These are phyloP conservation scores for Rubroboletus pulcherrimus DNA, from an alignment of 768 basidiomycete genomes.

Conservation along the genomic window DNA sequence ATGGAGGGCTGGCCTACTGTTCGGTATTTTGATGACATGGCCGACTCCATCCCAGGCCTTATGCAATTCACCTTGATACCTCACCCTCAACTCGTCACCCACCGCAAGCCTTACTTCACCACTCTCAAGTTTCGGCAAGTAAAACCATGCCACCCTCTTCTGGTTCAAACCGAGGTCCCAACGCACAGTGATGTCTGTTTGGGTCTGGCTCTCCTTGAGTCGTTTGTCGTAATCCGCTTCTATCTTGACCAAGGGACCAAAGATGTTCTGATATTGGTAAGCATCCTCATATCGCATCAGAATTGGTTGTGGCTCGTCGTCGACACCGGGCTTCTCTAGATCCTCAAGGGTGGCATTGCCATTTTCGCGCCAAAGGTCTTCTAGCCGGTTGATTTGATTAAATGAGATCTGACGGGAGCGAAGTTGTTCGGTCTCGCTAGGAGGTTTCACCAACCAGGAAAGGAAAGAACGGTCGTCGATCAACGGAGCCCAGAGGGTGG, in stretches of 20 bases:
- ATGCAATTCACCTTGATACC: constrained; percentile 85
- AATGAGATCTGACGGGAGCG: constrained; percentile 97
- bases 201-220: constrained; percentile 97
- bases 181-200: constrained; percentile 91
- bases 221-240: constrained; percentile 99
- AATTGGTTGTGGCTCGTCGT: constrained; percentile 95
- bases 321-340: constrained; percentile 94
- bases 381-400: constrained; percentile 93
- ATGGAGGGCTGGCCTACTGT: constrained; percentile 59
- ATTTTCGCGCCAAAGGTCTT: constrained; percentile 97
- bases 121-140: constrained; percentile 93
- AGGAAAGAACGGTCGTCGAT: constrained; percentile 98
- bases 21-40: constrained; percentile 98
- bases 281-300: constrained; percentile 93
- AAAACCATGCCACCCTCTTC: constrained; percentile 98
- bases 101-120: constrained; percentile 96
- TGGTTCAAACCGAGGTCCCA: constrained; percentile 99
- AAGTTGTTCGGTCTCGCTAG: constrained; percentile 93
- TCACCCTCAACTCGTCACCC: constrained; percentile 89
- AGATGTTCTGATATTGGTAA: constrained; percentile 99
- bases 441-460: constrained; percentile 98
- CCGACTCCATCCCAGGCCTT: constrained; percentile 97
- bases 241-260: constrained; percentile 98
- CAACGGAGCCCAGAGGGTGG: constrained; percentile 94
- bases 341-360: constrained; percentile 93